Percentiles rank a stretch among this genome's conserved stretches.
Conservation (phyloP, 2,329 filamentous ascomycete genomes). For the Pleurostoma richardsiae region DNA sequence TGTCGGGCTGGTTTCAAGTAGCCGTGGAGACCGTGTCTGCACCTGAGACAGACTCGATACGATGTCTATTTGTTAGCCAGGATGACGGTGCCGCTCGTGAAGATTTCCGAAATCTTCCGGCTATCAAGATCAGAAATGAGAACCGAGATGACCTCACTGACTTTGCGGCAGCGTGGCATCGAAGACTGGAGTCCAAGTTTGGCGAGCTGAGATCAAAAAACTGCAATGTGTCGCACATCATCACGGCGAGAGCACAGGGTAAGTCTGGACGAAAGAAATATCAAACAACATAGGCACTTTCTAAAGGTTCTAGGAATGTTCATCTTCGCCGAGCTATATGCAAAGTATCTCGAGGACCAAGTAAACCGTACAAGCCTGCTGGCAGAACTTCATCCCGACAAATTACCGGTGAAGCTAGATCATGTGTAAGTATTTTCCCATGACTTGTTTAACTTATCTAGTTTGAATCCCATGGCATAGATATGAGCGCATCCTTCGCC, state of each 20-base stretch:
- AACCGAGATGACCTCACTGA: not conserved
- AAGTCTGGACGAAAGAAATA: not conserved
- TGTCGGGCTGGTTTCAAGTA: constrained; percentile 20
- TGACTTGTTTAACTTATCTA: not conserved
- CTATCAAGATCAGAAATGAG: constrained; percentile 14
- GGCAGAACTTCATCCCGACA: constrained; percentile 1
- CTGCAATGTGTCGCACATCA: not conserved
- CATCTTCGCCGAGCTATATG: no score
- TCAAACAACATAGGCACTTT: not conserved
- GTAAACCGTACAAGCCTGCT: no score
- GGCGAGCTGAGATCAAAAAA: not conserved
- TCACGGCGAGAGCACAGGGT: not conserved
- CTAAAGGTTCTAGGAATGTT: not conserved
- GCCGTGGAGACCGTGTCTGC: not conserved
- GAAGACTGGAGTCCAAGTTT: not conserved
- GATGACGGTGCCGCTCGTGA: constrained; percentile 21
- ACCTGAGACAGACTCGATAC: constrained; percentile 9
- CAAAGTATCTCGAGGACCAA: no score
- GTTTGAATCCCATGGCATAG: not conserved
- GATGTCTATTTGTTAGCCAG: constrained; percentile 29
- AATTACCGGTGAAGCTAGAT: not conserved
- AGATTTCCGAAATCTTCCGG: constrained; percentile 13
- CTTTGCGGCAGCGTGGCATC: no score
- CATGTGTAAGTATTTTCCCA: not conserved
- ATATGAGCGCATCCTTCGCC: not conserved